Evolutionary conservation across 768 basidiomycete species (phyloP), one percentile per base, ranked within the genome.

Genomic region (Coprinopsis marcescibilis): DNA sequence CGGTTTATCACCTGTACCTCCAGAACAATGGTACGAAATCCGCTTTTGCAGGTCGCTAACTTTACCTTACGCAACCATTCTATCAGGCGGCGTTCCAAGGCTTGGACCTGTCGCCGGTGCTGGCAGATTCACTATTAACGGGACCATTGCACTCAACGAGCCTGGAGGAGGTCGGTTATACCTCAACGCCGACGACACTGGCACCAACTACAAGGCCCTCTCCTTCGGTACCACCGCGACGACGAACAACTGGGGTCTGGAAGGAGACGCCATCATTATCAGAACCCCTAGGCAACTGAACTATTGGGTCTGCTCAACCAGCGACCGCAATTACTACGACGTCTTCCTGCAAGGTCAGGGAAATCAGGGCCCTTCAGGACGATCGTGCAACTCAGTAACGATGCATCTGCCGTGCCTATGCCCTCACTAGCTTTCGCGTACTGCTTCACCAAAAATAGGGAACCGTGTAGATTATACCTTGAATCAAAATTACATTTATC

Each of bases 231-330:
- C 64, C 1, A 68, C 72, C 0, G 73, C 77, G 11, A 67, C 62
- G 3, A 78, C 77, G 15, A 74, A 72, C 5, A 66, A 76, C 53
- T 79, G 78, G 77, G 74, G 68, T 27, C 66, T 80, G 29, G 76
- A 78, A 57, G 77, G 77, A 10, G 78, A 80, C 52, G 77, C 78
- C 12, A 78, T 79, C 55, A 75, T 80, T 56, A 77, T 71, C 20
- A 76, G 71, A 4, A 60, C 55, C 47, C 77, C 75, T 17, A 62
- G 75, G 27, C 70, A 76, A 58, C 66, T 77, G 43, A 79, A 78
- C 58, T 80, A 78, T 63, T 58, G 78, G 20, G 76, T 73, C 6
- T 79, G 77, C 55, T 54, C 70, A 13, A 71, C 71, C 20, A 70
- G 56, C 51, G 62, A 63, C 24, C 37, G 70, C 3, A 62, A 61